Evolutionary conservation across 2,329 filamentous ascomycete species (phyloP), one percentile per base, ranked within the genome.

Genomic region (Didymella glomerata): DNA sequence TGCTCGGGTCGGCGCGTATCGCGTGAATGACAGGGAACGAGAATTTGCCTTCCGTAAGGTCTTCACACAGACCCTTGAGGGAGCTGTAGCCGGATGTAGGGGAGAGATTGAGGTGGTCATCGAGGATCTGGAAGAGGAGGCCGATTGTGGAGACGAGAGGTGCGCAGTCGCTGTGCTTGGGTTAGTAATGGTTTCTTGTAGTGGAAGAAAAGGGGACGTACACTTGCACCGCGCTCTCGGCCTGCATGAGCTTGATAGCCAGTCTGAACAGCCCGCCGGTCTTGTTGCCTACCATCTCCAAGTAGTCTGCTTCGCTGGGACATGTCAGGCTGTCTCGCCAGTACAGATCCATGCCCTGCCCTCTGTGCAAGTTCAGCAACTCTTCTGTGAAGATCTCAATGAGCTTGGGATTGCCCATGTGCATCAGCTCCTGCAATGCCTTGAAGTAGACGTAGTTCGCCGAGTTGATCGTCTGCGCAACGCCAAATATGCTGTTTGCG

Each of bases 11-110:
- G 60, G 89, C 80, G 62, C 91, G 90, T 68, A 98, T 96, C 76
- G 90, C 90, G 80, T 98, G 94, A 70, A 98, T 97, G 70, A 98
- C 89, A 40, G 93, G 93, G 76, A 97, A 97, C 25, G 90, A 94
- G 81, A 97, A 97, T 83, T 98, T 98, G 64, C 94, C 94, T 80
- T 98, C 95, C 1, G 93, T 97, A 68, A 98, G 80, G 78, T 98
- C 95, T 81, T 98, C 94, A 77, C 92, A 96, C 68, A 97, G 86
- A 48, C 94, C 95, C 81, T 98, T 98, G 78, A 96, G 94, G 64
- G 90, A 83, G 36, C 88, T 88, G 82, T 97, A 97, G 71, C 71
- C 76, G 2, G 77, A 71, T 27, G 74, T 74, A 40, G 80, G 75
- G 52, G 77, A 78, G 42, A 99, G 87, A 76, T 98, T 98, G 77